Evolutionary conservation across 2,329 filamentous ascomycete genomes (phyloP), one percentile per base, ranked within the genome.

Genomic region (Gaeumannomyces sp.): DNA sequence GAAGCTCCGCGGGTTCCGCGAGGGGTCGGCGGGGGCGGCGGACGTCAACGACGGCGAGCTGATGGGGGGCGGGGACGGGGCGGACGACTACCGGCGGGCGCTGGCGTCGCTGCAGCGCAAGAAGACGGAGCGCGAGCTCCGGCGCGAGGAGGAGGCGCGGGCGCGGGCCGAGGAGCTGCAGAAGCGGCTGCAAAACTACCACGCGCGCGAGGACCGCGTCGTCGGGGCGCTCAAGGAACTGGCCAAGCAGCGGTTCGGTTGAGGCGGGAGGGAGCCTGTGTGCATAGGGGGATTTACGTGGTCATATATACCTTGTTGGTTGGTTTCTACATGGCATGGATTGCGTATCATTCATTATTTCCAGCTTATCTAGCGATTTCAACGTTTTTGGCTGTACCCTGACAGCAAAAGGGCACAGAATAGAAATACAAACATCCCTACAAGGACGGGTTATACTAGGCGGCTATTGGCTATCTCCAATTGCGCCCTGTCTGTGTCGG

Each of bases 121-220:
- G 77, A 96, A 94, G 82, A 92, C 88, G 70, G 93, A 97, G 76
- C 77, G 93, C 63, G 92, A 97, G 80, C 78, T 95, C 22, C 78
- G 92, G 66, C 84, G 91, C 71, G 93, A 97, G 76, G 93, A 96
- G 77, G 62, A 63, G 27, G 62, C 45, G 56, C 50, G 62, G 22
- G 62, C 62, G 27, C 56, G 57, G 53, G 56, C 35, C 5, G 62
- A 63, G 56, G 28, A 57, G 53, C 31, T 63, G 62, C 53, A 27
- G 53, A 33, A 63, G 53, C 50, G 56, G 29, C 56, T 59, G 62
- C 22, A 29, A 22, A 59, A 38, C 31, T 63, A 63, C 25, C 62
- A 59, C 45, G 62, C 56, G 29, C 56, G 57, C 45, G 62, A 63
- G 62, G 62, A 63, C 28, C 50, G 62, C 28, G 57, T 33, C 22